phyloP scores from a whole-genome alignment of 129 eudicot genomes.

The Chrysanthemum makinoi region DNA sequence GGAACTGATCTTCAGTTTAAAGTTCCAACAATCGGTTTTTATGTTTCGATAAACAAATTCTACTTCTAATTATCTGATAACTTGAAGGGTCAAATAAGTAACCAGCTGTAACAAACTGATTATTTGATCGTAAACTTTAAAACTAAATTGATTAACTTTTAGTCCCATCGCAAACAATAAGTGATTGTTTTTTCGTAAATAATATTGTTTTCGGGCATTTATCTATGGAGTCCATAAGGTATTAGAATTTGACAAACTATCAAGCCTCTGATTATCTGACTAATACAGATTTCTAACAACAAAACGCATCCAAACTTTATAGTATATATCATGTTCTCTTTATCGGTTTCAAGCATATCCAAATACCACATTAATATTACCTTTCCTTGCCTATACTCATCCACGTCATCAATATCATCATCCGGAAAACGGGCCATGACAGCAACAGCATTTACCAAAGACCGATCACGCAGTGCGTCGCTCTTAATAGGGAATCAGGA shows the following conservation, averaged over 20 bases:
- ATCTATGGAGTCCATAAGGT: background rate
- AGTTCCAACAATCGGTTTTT: background rate
- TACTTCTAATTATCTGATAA: background rate
- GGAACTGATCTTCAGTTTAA: too few relatives aligned
- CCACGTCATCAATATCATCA: slow-evolving; percentile 73
- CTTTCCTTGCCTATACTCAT: slow-evolving; percentile 83
- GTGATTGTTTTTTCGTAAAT: too few relatives aligned
- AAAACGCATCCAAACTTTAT: background rate
- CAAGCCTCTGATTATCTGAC: background rate
- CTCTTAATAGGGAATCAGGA: slow-evolving; percentile 82
- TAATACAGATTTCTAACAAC: background rate
- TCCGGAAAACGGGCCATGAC: slow-evolving; percentile 97
- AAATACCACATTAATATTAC: slow-evolving; percentile 31
- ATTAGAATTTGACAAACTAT: background rate
- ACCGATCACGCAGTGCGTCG: slow-evolving; percentile 58
- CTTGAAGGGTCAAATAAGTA: background rate
- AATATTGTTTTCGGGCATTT: background rate
- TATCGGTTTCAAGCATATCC: background rate
- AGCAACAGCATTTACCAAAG: slow-evolving; percentile 77
- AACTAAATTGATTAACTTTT: too few relatives aligned
- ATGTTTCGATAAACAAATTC: too few relatives aligned
- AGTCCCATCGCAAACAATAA: too few relatives aligned
- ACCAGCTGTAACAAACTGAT: background rate
- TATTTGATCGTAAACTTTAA: background rate
- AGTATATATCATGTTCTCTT: too few relatives aligned